Evolutionary conservation across 352 stramenopile species (phyloP).

Genomic region (Aphanomyces cochlioides): DNA sequence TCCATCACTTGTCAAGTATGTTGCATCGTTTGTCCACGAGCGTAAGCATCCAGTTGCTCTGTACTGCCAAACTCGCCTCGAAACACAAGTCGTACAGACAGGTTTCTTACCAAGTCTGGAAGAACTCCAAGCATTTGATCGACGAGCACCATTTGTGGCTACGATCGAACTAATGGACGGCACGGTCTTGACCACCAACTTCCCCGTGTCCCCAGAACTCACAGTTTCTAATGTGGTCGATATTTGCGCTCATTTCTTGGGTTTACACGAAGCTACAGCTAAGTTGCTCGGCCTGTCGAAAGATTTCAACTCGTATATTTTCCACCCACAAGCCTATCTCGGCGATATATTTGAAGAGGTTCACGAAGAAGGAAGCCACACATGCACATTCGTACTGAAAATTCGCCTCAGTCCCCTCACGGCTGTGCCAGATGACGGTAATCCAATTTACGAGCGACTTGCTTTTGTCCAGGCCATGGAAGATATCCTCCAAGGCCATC

Average conservation of each 20-base stretch:
- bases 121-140: conserved; percentile 91
- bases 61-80: conserved; percentile 89
- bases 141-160: conserved; percentile 88
- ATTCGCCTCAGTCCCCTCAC: conserved; percentile 81
- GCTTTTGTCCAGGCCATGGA: conserved; percentile 90
- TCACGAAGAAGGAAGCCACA: conserved; percentile 36
- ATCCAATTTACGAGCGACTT: conserved; percentile 79
- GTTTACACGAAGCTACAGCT: conserved; percentile 82
- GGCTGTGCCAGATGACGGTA: conserved; percentile 76
- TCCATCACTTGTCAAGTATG: conserved; percentile 82
- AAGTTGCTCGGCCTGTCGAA: conserved; percentile 66
- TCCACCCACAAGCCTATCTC: conserved; percentile 26
- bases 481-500: conserved; percentile 86
- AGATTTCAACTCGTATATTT: conserved; percentile 37
- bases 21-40: conserved; percentile 87
- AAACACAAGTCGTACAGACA: conserved; percentile 84
- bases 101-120: conserved; percentile 92
- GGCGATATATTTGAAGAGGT: conserved; percentile 36
- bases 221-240: conserved; percentile 88
- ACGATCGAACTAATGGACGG: conserved; percentile 92
- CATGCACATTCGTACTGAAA: conserved; percentile 91
- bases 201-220: conserved; percentile 91
- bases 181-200: conserved; percentile 84
- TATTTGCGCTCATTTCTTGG: conserved; percentile 90
- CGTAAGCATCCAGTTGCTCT: conserved; percentile 88